Base-by-base conservation (phyloP, 2,329 filamentous ascomycete species). In the Curvularia sp. region DNA sequence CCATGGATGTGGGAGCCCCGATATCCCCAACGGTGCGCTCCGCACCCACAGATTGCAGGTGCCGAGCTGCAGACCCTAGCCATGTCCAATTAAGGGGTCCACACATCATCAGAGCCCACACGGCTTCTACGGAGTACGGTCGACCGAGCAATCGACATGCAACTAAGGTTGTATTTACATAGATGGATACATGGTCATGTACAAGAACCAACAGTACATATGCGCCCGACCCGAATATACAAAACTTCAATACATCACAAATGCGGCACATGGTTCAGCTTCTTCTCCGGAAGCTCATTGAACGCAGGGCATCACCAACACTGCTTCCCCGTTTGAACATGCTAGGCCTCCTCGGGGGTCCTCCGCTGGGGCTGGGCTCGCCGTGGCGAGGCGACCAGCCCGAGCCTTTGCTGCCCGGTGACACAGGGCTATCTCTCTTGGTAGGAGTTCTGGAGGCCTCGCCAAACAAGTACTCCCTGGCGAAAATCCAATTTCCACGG, bases 401-500 rank as follows among this genome's bases (percentile, higher is more conserved):
- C 50, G 57, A 38, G 28, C 41, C 53, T 42, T 31, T 31, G 8
- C 28, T 31, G 28, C 28, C 28, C 9, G 28, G 28, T 54, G 49
- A 53, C 22, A 28, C 35, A 41, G 41, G 18, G 6, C 30, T 31
- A 30, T 52, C 35, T 20, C 44, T 42, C 47, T 43, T 59, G 3
- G 41, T 43, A 15, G 49, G 42, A 8, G 38, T 50, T 31, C 43
- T 56, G 0, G 47, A n/a, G 3, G 22, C 46, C 31, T 49, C 60
- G 31, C 58, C 59, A 61, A 81, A 81, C 6, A 57, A 59, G 57
- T 77, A 81, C 48, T 75, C 70, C 50, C 67, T 67, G 10, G 70
- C 65, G 64, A 72, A 79, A 30, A 70, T 71, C 80, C 80, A 82
- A 26, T 69, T 71, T 3, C 79, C 79, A 3, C 68, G 63, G 33